Percentiles rank a stretch among this genome's conserved stretches.
phyloP scores from a whole-genome alignment of 805 yeast genomes.

The Ogataea sp. region DNA sequence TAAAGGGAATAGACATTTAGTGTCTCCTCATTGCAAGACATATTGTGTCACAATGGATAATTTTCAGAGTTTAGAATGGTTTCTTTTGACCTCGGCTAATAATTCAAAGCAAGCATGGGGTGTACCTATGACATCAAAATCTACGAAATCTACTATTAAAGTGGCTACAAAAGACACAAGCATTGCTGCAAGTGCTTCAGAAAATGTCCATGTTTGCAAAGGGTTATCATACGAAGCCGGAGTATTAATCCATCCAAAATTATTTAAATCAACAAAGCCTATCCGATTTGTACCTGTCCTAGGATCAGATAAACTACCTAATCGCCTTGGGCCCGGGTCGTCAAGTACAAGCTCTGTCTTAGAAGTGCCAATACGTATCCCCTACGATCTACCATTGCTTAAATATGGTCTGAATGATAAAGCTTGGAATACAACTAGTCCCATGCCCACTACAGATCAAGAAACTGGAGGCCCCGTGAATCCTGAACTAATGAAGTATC shows the following conservation, averaged over 20 bases:
- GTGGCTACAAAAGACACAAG: too few relatives aligned
- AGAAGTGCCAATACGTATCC: slow-evolving; percentile 37
- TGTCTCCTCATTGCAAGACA: slow-evolving; percentile 58
- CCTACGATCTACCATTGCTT: slow-evolving; percentile 45
- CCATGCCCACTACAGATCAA: too few relatives aligned
- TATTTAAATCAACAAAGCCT: slow-evolving; percentile 7
- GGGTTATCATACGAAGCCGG: slow-evolving; percentile 48
- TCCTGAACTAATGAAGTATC: too few relatives aligned
- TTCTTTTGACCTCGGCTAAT: slow-evolving; percentile 67
- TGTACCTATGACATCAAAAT: slow-evolving; percentile 12
- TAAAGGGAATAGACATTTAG: slow-evolving; percentile 16
- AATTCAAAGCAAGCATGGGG: slow-evolving; percentile 84
- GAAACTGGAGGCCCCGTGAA: too few relatives aligned
- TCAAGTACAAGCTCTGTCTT: too few relatives aligned
- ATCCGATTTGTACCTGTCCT: slow-evolving; percentile 34
- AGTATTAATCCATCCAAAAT: slow-evolving; percentile 32
- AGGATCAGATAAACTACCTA: slow-evolving; percentile 24
- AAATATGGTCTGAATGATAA: slow-evolving; percentile 31
- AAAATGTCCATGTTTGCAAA: slow-evolving; percentile 26
- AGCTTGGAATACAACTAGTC: slow-evolving; percentile 41
- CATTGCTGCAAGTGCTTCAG: too few relatives aligned
- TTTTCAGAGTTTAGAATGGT: slow-evolving; percentile 53
- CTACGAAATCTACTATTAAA: neutral
- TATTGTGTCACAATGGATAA: slow-evolving; percentile 47
- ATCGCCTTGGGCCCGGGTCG: neutral